phyloP scores from a whole-genome alignment of 768 basidiomycete genomes.

The Lentinula boryana region DNA sequence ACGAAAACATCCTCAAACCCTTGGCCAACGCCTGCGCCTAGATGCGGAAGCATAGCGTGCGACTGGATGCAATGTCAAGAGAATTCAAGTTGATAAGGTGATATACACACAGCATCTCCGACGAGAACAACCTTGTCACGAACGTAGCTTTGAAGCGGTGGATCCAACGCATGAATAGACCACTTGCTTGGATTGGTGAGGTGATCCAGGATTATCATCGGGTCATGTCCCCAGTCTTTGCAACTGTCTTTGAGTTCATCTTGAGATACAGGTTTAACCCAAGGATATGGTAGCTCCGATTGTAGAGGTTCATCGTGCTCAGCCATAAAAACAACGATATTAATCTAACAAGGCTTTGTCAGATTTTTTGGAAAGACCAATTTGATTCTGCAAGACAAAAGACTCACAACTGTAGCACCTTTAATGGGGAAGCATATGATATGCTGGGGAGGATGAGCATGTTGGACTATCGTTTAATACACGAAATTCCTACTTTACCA shows the following conservation, averaged over 20 bases:
- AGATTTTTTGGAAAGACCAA: not conserved
- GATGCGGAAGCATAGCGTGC: conserved; percentile 54
- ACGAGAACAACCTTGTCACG: conserved; percentile 41
- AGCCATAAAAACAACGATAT: conserved; percentile 39
- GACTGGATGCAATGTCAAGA: conserved; percentile 26
- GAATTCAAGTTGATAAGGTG: not conserved
- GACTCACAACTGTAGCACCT: conserved; percentile 31
- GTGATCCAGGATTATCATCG: conserved; percentile 31
- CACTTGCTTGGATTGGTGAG: conserved; percentile 43
- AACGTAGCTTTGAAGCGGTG: conserved; percentile 37
- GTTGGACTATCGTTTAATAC: not conserved
- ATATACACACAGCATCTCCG: conserved; percentile 42
- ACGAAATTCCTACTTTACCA: conserved; percentile 30
- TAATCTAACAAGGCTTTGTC: conserved; percentile 24
- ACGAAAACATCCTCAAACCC: conserved; percentile 52
- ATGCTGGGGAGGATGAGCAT: conserved; percentile 30
- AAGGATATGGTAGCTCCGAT: conserved; percentile 25
- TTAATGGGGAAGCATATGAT: conserved; percentile 47
- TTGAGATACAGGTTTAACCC: conserved; percentile 35
- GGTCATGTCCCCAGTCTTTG: conserved; percentile 42
- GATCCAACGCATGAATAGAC: conserved; percentile 44
- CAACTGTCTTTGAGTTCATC: conserved; percentile 39
- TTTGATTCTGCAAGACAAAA: not conserved
- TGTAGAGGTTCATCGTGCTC: conserved; percentile 21
- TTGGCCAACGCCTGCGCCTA: conserved; percentile 55